Evolutionary conservation across 441 rosid genomes (phyloP).

Genomic region (Corymbia calophylla): DNA sequence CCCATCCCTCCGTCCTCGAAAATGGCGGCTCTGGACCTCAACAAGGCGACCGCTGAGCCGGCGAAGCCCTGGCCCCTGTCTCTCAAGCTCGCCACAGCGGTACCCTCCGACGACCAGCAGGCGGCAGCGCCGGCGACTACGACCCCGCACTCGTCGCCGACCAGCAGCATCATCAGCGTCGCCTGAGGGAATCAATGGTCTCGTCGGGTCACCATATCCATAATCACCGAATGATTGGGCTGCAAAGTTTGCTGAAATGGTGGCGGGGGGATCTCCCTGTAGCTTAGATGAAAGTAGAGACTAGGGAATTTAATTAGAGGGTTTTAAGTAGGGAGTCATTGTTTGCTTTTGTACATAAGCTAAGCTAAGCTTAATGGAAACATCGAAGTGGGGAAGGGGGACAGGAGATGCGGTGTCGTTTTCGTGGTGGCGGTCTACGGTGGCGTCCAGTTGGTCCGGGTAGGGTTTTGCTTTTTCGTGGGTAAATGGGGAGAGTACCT

Average conservation of each 20-base stretch:
- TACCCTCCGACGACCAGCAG: constrained; percentile 38
- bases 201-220: background rate
- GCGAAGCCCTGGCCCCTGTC: constrained; percentile 37
- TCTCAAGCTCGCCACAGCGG: constrained; percentile 31
- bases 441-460: constrained; percentile 1
- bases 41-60: constrained; percentile 3
- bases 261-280: background rate
- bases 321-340: background rate
- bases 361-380: constrained; percentile 4
- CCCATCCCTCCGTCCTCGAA: constrained; percentile 60
- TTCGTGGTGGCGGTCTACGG: constrained; percentile 15
- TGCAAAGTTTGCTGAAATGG: background rate
- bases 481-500: constrained; percentile 2
- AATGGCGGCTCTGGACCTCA: constrained; percentile 53
- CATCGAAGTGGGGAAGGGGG: background rate
- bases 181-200: constrained; percentile 34
- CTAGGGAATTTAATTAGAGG: background rate
- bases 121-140: constrained; percentile 15
- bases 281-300: background rate
- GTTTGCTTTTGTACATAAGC: constrained; percentile 1
- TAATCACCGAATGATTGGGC: background rate
- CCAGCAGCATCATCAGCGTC: constrained; percentile 66
- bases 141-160: constrained; percentile 26
- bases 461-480: background rate
- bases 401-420: constrained; percentile 20